Base-by-base conservation (phyloP, 768 basidiomycete genomes). In the Amanita phalloides region DNA sequence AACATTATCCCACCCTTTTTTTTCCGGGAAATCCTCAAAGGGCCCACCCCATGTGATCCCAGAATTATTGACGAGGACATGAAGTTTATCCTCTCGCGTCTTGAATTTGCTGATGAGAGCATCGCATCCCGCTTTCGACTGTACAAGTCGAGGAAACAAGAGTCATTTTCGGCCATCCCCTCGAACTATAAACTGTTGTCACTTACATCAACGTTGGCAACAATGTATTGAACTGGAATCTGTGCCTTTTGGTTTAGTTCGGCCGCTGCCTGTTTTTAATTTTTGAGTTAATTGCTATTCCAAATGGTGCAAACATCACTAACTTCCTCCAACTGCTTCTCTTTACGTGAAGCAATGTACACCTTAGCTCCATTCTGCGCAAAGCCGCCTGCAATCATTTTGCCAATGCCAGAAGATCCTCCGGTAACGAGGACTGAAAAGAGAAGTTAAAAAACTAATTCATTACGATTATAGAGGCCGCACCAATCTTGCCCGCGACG, bases 321-420 rank as follows among this genome's bases (percentile, higher is more conserved):
- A 51, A 84, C 87, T 74, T 86, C 78, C 67, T 85, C 80, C 53
- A 94, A 73, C 58, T 85, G 84, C 17, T 71, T 63, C 68, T 89
- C 86, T 62, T 90, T 92, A 51, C 91, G 74, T 9, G 88, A 83
- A 11, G 91, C 90, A 57, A 94, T 91, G 68, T 93, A 92, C 38
- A 95, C 91, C 58, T 81, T 84, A 32, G 84, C 88, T 10, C 91
- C 91, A 59, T 93, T 92, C 66, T 84, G 79, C 1, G 84, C 86
- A 58, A 90, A 84, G 1, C 86, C 83, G 0, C 79, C 70, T 21
- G 91, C 89, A 58, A 93, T 90, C 78, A 89, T 84, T 60, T 78
- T 82, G 6, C 90, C 90, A 42, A 94, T 78, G 1, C 90, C 90
- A 37, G 84, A 84, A 45, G 86, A 81, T 20, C 90, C 90, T 2